Conservation (phyloP, 75 land plant genomes). For the Cupressus sempervirens region DNA sequence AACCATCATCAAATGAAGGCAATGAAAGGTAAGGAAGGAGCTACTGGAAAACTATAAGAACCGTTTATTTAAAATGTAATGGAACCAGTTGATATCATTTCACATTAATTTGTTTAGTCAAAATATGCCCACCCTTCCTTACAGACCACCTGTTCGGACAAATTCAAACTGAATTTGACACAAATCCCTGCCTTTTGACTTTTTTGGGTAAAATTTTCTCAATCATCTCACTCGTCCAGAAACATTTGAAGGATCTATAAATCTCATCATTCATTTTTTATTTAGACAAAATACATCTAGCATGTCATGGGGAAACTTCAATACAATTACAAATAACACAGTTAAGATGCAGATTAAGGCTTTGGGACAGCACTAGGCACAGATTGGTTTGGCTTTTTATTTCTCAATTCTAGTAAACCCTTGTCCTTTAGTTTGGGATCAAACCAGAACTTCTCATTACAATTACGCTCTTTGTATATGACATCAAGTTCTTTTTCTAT, state of each 20-base stretch:
- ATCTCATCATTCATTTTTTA: no score
- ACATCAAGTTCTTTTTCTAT: conserved; percentile 34
- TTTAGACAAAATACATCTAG: not conserved
- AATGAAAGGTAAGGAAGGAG: not conserved
- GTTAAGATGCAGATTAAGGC: not conserved
- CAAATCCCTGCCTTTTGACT: not conserved
- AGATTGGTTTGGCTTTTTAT: not conserved
- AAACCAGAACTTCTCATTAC: conserved; percentile 39
- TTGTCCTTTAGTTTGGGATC: conserved; percentile 50
- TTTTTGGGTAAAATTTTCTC: not conserved
- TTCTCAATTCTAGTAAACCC: conserved; percentile 34
- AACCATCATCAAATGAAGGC: not conserved
- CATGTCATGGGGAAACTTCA: not conserved
- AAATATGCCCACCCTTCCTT: not conserved
- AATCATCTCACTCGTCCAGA: not conserved
- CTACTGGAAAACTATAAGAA: not conserved
- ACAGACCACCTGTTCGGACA: not conserved
- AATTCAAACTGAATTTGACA: not conserved
- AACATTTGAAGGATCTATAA: no score
- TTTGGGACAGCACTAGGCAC: not conserved
- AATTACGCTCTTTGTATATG: conserved; percentile 25
- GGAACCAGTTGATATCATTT: not conserved
- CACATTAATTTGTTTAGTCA: not conserved
- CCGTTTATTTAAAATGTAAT: no score
- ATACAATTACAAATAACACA: not conserved